Evolutionary conservation across 139 green algal genomes (phyloP), one percentile per base, ranked within the genome.

Genomic region (Closterium sp.): DNA sequence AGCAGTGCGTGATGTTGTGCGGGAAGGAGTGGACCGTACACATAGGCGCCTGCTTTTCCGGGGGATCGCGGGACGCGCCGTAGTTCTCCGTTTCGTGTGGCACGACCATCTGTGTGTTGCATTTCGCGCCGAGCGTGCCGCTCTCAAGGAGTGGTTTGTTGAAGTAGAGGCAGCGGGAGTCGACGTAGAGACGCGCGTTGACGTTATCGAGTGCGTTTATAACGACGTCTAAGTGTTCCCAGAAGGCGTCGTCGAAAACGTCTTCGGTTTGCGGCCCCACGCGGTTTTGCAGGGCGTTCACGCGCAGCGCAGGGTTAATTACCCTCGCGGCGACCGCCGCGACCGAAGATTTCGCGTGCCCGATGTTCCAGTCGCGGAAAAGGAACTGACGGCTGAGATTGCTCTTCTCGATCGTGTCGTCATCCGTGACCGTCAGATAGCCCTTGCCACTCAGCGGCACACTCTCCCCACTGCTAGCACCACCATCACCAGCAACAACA

Each of bases 171-270:
- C 98, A 99, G 89, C 98, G 96, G 31, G 92, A 96, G 95, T 98
- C 97, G 6, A 98, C 97, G 92, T 98, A 99, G 62, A 98, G 94
- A n/a, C 97, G 93, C 42, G 96, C 98, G 87, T 98, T 98, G 13
- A 99, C 97, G 94, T 99, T 99, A 95, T 99, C 98, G 91, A 99
- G 96, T 19, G 98, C 98, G 93, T 99, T 99, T 3, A 99, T 96
- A 30, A 99, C 97, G 10, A 99, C 88, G 89, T 99, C 97, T 70
- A 98, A 85, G 62, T 93, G 88, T 79, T 96, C 92, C 98, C 98
- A 99, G 96, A 99, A 99, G 9, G 32, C 89, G 95, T 99, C 98
- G 89, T 99, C 95, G 90, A 99, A 99, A 2, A 99, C 96, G 21
- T 95, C 93, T 93, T 98, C 97, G 0, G 98, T 99, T 21, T 99